Evolutionary conservation across 2,329 filamentous ascomycete genomes (phyloP).

Genomic region (Annulohypoxylon truncatum): DNA sequence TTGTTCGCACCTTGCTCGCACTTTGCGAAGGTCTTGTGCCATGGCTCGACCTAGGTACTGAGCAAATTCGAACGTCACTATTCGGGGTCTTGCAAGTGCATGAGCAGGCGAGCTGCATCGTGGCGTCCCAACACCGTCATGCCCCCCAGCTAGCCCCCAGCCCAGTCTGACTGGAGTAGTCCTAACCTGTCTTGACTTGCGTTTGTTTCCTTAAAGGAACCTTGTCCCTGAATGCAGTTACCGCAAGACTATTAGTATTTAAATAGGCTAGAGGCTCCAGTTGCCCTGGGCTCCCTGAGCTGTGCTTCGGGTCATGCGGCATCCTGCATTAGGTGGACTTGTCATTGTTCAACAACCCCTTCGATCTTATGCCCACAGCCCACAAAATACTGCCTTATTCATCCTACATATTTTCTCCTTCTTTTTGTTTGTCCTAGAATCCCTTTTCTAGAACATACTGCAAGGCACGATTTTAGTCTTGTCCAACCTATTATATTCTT

Average conservation of each 20-base stretch:
- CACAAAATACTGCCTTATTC: constrained; percentile 8
- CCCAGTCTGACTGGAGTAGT: background rate
- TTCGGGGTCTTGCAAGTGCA: constrained; percentile 26
- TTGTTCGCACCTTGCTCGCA: constrained; percentile 9
- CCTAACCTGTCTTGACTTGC: constrained; percentile 11
- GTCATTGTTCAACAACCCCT: constrained; percentile 30
- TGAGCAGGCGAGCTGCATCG: constrained; percentile 34
- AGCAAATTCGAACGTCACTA: constrained; percentile 24
- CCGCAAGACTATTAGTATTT: constrained; percentile 17
- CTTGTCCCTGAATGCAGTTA: constrained; percentile 30
- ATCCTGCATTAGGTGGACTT: constrained; percentile 32
- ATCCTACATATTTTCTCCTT: constrained; percentile 18
- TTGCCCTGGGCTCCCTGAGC: constrained; percentile 2
- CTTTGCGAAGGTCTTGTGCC: constrained; percentile 23
- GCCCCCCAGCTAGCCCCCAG: constrained; percentile 3
- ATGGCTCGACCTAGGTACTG: constrained; percentile 9
- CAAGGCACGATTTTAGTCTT: constrained; percentile 21
- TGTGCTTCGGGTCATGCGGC: constrained; percentile 34
- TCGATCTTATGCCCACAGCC: constrained; percentile 11
- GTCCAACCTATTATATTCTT: constrained; percentile 37
- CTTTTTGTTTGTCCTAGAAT: constrained; percentile 22
- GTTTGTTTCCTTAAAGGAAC: constrained; percentile 22
- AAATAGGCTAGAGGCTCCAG: constrained; percentile 17
- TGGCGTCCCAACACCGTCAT: constrained; percentile 35
- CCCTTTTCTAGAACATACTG: constrained; percentile 27